Percentiles rank a stretch among this genome's conserved stretches.
Evolutionary conservation across 2,329 filamentous ascomycete genomes (phyloP).

Genomic region (Colletotrichum coccodes): DNA sequence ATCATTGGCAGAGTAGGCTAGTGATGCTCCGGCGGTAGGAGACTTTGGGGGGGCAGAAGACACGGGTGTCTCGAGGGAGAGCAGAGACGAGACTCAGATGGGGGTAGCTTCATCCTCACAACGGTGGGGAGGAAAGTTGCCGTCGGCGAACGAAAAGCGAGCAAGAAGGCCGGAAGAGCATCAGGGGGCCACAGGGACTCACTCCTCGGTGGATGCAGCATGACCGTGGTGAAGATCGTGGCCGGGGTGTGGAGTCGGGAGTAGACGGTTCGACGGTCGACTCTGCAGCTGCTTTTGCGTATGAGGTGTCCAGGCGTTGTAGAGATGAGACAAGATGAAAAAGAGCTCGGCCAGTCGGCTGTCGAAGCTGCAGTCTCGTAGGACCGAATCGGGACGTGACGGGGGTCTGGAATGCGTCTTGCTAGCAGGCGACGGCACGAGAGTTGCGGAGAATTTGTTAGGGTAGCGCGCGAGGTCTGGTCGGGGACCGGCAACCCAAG

Average conservation of each 20-base stretch:
- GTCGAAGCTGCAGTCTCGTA: constrained; percentile 25
- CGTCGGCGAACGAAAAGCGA: constrained; percentile 16
- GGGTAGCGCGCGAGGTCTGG: background rate
- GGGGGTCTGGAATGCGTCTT: background rate
- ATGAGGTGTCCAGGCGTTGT: background rate
- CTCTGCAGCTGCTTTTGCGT: background rate
- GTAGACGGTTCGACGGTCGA: background rate
- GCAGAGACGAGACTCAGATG: constrained; percentile 13
- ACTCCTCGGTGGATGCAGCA: background rate
- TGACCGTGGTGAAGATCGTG: constrained; percentile 16
- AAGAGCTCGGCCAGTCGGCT: constrained; percentile 6
- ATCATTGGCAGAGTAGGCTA: constrained; percentile 6
- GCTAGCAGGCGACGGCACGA: constrained; percentile 2
- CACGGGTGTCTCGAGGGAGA: background rate
- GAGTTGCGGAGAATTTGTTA: constrained; percentile 17
- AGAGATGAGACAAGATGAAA: constrained; percentile 13
- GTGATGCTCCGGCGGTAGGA: constrained; percentile 6
- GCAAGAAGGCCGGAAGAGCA: background rate
- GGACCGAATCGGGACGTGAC: constrained; percentile 12
- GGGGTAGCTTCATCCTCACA: constrained; percentile 22
- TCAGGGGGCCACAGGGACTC: constrained; percentile 7
- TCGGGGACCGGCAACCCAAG: constrained; percentile 4
- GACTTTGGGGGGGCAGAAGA: background rate
- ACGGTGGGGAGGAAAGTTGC: constrained; percentile 2
- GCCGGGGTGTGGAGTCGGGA: background rate